A percentile compares a stretch with the other conserved stretches of the same genome.
Conservation (phyloP, 2,329 filamentous ascomycete species). For the Hypoxylon sp. region DNA sequence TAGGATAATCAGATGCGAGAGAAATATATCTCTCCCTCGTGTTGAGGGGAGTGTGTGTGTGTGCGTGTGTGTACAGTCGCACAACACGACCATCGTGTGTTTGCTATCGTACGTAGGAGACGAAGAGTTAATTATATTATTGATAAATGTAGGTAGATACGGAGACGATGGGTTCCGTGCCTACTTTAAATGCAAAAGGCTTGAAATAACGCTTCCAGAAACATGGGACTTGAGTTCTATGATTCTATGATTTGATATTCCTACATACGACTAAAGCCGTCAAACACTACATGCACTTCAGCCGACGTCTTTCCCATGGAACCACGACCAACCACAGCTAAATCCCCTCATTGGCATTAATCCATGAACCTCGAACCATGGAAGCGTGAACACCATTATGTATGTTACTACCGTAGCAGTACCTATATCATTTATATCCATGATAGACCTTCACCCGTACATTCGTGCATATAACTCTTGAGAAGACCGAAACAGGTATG, state of each 20-base stretch:
- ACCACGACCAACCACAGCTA: conserved; percentile 18
- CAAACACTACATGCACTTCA: conserved; percentile 23
- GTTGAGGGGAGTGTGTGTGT: conserved; percentile 28
- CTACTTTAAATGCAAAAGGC: not conserved
- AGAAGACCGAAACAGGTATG: conserved; percentile 37
- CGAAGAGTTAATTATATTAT: conserved; percentile 6
- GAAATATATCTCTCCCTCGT: conserved; percentile 28
- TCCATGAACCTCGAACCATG: conserved; percentile 46
- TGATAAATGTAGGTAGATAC: not conserved
- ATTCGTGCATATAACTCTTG: conserved; percentile 32
- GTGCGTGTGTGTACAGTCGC: conserved; percentile 31
- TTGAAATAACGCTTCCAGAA: conserved; percentile 26
- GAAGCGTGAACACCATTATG: conserved; percentile 43
- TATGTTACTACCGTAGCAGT: conserved; percentile 43
- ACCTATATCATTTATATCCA: conserved; percentile 32
- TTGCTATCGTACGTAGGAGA: conserved; percentile 38
- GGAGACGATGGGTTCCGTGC: not conserved
- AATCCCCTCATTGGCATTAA: conserved; percentile 36
- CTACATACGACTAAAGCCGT: conserved; percentile 16
- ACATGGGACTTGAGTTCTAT: conserved; percentile 24
- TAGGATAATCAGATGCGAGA: conserved; percentile 41
- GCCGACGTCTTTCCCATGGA: conserved; percentile 15
- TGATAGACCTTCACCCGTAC: conserved; percentile 23
- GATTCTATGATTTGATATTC: conserved; percentile 32
- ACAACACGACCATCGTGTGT: conserved; percentile 40